Conservation (phyloP, 148 eudicot genomes). For the Vaccinium myrtillus region DNA sequence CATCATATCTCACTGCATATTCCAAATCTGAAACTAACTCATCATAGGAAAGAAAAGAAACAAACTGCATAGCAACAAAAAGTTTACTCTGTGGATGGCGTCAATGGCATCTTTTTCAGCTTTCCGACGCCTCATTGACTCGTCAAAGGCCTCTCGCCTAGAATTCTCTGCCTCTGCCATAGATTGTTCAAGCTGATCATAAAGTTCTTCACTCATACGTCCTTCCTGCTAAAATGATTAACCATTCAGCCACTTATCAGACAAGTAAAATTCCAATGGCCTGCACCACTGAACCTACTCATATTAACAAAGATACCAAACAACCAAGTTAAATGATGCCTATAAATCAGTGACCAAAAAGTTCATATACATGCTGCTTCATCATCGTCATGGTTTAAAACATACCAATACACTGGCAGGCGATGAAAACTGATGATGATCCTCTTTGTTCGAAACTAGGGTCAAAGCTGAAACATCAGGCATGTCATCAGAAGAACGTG, state of each 20-base stretch:
- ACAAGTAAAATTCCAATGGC: background rate
- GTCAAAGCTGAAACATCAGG: constrained; percentile 18
- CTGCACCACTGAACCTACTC: background rate
- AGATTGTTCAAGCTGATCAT: constrained; percentile 62
- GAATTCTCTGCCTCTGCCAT: constrained; percentile 63
- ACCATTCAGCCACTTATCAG: background rate
- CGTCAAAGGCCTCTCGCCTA: constrained; percentile 66
- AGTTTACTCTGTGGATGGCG: constrained; percentile 59
- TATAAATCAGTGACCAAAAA: background rate
- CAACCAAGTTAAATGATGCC: background rate
- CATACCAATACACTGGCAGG: constrained; percentile 55
- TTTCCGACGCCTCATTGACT: constrained; percentile 62
- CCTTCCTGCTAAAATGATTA: constrained; percentile 42
- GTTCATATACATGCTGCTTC: background rate
- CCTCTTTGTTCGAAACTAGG: constrained; percentile 17
- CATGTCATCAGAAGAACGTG: constrained; percentile 31
- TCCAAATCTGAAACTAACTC: constrained; percentile 4
- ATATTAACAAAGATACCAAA: background rate
- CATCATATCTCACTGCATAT: background rate
- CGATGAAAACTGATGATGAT: constrained; percentile 28
- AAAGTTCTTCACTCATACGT: constrained; percentile 40
- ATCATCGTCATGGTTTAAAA: background rate
- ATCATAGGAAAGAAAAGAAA: background rate
- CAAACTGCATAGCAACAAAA: constrained; percentile 2
- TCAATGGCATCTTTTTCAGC: constrained; percentile 69